Evolutionary conservation across 108 stramenopile genomes (phyloP), one percentile per base, ranked within the genome.

Genomic region (Aureococcus anophagefferens): DNA sequence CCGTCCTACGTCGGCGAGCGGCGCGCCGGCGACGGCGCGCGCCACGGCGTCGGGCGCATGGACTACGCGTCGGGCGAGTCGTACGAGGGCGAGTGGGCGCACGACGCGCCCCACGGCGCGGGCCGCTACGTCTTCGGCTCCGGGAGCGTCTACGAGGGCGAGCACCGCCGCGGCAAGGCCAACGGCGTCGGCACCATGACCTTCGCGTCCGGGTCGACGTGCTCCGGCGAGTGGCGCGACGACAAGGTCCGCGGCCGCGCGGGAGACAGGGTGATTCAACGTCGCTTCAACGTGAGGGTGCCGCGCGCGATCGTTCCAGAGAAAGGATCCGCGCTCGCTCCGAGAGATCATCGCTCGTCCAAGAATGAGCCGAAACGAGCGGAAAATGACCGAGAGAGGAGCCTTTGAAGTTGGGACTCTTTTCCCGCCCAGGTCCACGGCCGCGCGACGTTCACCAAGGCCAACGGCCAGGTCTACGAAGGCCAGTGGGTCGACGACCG

Each of bases 301-400:
- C 69, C 29, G 62, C 37, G 77, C 72, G 11, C 30, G 68, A 44
- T 78, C 72, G 77, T 33, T 18, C 11, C 73, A 78, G 65, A 78
- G 73, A 59, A 46, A 78, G n/a, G n/a, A n/a, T n/a, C n/a, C n/a
- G n/a, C n/a, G n/a, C n/a, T n/a, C n/a, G n/a, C n/a, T n/a, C n/a
- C n/a, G n/a, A n/a, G n/a, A n/a, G n/a, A n/a, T n/a, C n/a, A n/a
- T n/a, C n/a, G n/a, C n/a, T n/a, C n/a, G n/a, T n/a, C n/a, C n/a
- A n/a, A n/a, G n/a, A n/a, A n/a, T n/a, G n/a, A n/a, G n/a, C 45
- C 72, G 77, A 4, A 18, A 21, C 32, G 70, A 64, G 3, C 28
- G 67, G 17, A 74, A 78, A 28, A 74, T 73, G 64, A 33, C 68
- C 45, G 72, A 72, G 13, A 18, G 25, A 32, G 77, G 77, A 0